Base-by-base conservation (phyloP, 208 protist species). In the Leishmania martiniquensis region DNA sequence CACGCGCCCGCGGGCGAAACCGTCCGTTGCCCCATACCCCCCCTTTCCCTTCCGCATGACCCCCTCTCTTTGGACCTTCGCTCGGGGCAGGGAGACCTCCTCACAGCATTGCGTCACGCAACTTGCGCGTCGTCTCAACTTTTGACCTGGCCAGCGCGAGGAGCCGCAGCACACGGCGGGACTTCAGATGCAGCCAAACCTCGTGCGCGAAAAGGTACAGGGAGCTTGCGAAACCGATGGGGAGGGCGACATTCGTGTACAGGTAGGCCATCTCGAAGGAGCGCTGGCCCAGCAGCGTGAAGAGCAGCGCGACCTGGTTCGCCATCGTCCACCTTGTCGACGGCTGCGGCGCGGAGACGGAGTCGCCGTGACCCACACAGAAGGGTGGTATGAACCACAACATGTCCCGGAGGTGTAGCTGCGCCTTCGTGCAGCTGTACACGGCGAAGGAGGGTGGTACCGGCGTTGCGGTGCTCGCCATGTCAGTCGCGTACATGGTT, bases 211-310 rank as follows among this genome's bases (percentile, higher is more conserved):
- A 44, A 22, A 72, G 59, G 45, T 68, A 70, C 42, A 81, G 22
- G 44, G 59, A 51, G n/a, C 37, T 52, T 1, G 47, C 44, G 49
- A 85, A 72, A 2, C 76, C 72, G 2, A 76, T 22, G 29, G 78
- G 70, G 15, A 85, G 71, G 9, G 76, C 76, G 20, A 81, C 22
- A 44, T 44, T 81, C 10, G 60, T 70, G 81, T 85, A 85, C 25
- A 80, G 12, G 67, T 77, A 85, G 49, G 81, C 76, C 63, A 81
- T 47, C 32, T 68, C 22, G 39, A 76, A 78, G 29, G 37, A 22
- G 2, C 67, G 54, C 66, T 63, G 32, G n/a, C 66, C 73, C 20
- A 85, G 65, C 66, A 77, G 47, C 10, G 81, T 73, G 52, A 85
- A 73, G 51, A 85, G 68, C 34, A 85, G 47, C 9, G 66, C 76